These are phyloP conservation scores for Zygotorulaspora chibaensis DNA, from an alignment of 805 yeast genomes.

Conservation along the genomic window DNA sequence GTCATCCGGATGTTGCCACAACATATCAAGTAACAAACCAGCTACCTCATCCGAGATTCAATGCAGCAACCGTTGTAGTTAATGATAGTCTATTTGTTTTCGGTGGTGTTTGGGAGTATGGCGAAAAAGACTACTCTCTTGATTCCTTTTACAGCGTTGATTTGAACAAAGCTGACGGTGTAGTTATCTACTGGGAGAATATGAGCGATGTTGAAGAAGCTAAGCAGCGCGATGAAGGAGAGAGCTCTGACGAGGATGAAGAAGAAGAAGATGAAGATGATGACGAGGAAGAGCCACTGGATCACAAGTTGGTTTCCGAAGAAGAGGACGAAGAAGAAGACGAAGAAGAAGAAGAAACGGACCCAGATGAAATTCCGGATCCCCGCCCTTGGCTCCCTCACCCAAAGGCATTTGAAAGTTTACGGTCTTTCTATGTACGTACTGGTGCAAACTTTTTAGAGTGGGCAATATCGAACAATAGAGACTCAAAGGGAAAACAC, in stretches of 20 bases:
- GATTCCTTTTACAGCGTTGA: constrained; percentile 87
- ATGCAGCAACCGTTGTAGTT: constrained; percentile 76
- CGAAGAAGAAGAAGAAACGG: constrained; percentile 44
- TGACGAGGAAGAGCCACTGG: constrained; percentile 44
- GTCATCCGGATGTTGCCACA: constrained; percentile 25
- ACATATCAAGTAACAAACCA: constrained; percentile 54
- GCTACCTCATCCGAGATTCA: constrained; percentile 86
- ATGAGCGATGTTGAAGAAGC: constrained; percentile 51
- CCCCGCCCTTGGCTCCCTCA: constrained; percentile 96
- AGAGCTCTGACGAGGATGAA: constrained; percentile 60
- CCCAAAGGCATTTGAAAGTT: constrained; percentile 86
- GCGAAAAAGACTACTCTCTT: constrained; percentile 77
- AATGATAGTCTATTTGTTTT: constrained; percentile 79
- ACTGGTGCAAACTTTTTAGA: constrained; percentile 83
- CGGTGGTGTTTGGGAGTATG: constrained; percentile 88
- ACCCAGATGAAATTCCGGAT: constrained; percentile 74
- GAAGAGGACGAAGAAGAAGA: constrained; percentile 32
- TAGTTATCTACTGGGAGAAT: constrained; percentile 87
- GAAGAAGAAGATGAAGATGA: constrained; percentile 68
- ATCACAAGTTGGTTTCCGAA: constrained; percentile 41
- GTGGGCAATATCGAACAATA: constrained; percentile 87
- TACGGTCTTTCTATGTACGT: constrained; percentile 80
- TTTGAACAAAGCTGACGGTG: constrained; percentile 81
- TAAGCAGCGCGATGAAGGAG: constrained; percentile 46
- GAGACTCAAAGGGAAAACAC: constrained; percentile 84